A percentile compares a stretch with the other conserved stretches of the same genome.
These are phyloP conservation scores for Silene latifolia DNA, from an alignment of 148 eudicot genomes.

Conservation along the genomic window DNA sequence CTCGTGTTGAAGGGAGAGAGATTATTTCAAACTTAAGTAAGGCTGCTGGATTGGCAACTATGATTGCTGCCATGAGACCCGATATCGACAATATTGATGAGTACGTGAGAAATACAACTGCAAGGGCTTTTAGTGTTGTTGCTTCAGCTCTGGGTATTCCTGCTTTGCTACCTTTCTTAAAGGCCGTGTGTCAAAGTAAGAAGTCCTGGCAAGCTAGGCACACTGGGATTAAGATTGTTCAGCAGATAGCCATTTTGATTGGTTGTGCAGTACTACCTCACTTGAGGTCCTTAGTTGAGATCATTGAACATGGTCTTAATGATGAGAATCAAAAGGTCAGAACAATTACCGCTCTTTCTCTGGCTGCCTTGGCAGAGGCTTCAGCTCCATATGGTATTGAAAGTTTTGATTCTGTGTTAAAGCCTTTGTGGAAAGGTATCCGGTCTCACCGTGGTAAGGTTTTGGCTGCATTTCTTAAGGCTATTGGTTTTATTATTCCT, in stretches of 20 bases:
- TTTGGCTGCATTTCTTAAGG: conserved; percentile 92
- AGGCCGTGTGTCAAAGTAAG: conserved; percentile 99
- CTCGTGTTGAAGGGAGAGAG: conserved; percentile 97
- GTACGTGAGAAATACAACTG: conserved; percentile 94
- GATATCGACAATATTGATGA: conserved; percentile 98
- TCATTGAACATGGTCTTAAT: conserved; percentile 89
- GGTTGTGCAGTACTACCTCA: conserved; percentile 99
- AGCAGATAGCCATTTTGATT: conserved; percentile 92
- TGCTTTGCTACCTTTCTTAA: conserved; percentile 82
- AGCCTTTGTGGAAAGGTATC: conserved; percentile 98
- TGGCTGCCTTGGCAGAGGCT: conserved; percentile 99
- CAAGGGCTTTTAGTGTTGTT: conserved; percentile 98
- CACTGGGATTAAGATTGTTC: conserved; percentile 95
- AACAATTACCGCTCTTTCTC: conserved; percentile 90
- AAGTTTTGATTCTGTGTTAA: conserved; percentile 93
- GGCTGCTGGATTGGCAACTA: conserved; percentile 97
- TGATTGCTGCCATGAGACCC: conserved; percentile 99
- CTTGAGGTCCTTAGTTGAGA: conserved; percentile 88
- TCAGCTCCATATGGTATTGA: conserved; percentile 98
- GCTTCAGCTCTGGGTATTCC: conserved; percentile 99
- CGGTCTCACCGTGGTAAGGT: conserved; percentile 97
- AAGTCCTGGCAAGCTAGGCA: conserved; percentile 99
- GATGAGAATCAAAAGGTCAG: conserved; percentile 98
- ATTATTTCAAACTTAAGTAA: conserved; percentile 94
- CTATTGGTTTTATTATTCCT: conserved; percentile 94